Base-by-base conservation (phyloP, 805 yeast genomes). In the Clavispora vitiphila region DNA sequence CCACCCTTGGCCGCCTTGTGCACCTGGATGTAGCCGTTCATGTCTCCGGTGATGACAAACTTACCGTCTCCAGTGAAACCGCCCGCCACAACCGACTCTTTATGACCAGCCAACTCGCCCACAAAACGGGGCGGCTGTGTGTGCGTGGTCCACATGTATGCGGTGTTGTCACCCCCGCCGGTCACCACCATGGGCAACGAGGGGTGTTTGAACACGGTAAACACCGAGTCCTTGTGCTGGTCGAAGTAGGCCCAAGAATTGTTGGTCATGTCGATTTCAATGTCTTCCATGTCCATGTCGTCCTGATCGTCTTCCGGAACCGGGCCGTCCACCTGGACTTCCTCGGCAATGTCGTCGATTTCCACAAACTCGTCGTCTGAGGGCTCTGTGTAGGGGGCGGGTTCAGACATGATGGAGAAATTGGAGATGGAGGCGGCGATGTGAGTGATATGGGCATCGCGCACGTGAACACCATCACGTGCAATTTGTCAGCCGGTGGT, bases 101-200 rank as follows among this genome's bases (percentile, higher is more conserved):
- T 82, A 64, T 87, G 95, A 16, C 91, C 95, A 39, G 69, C 69
- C 44, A 93, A 67, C 54, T 85, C 81, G 30, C 85, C 81, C 2
- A 88, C 90, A 43, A 85, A 72, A 48, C 81, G 78, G 9, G 96
- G 87, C 24, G 96, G 96, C 46, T 78, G 80, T 2, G 87, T 73
- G 62, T 88, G 95, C 1, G 95, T 83, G 4, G 96, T 88, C 98
- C 98, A 93, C 54, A 93, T 60, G 59, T 79, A 86, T 1, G 90
- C 96, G 20, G 78, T 71, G 61, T 91, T 82, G 62, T 93, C 99
- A 44, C 96, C 98, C 32, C 96, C 98, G 23, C 99, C 99, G 18
- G 91, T 76, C n/a, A 82, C 83, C 8, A 86, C 93, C 61, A 83
- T 62, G 14, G 97, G 97, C 45, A 89, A 71, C 6, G 72, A 72